phyloP scores from a whole-genome alignment of 2,329 filamentous ascomycete species.

The Sporothrix globosa region DNA sequence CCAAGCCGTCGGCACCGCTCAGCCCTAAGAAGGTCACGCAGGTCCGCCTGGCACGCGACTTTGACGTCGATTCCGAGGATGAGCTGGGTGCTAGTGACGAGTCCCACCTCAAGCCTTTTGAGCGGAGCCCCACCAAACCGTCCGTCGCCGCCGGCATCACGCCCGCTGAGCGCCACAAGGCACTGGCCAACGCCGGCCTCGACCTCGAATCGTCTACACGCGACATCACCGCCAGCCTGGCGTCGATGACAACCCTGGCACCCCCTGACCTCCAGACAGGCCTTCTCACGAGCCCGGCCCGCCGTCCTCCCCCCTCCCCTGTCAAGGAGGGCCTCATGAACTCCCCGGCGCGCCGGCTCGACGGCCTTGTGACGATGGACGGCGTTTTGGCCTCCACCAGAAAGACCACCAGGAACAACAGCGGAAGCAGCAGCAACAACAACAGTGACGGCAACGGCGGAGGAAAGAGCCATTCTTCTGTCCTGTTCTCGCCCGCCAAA shows the following conservation, averaged over 20 bases:
- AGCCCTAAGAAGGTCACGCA: slow-evolving; percentile 69
- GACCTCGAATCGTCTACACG: slow-evolving; percentile 17
- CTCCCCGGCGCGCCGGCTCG: slow-evolving; percentile 60
- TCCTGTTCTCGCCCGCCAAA: slow-evolving; percentile 58
- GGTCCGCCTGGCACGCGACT: slow-evolving; percentile 50
- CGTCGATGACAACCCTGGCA: background rate
- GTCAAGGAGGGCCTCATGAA: slow-evolving; percentile 57
- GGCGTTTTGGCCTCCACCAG: slow-evolving; percentile 30
- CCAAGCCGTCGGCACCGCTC: slow-evolving; percentile 51
- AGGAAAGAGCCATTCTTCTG: slow-evolving; percentile 35
- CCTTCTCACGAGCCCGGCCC: slow-evolving; percentile 59
- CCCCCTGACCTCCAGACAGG: slow-evolving; percentile 46
- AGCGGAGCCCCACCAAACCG: slow-evolving; percentile 60
- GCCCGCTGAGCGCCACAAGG: slow-evolving; percentile 27
- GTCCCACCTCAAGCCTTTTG: slow-evolving; percentile 56
- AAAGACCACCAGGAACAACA: slow-evolving; percentile 24
- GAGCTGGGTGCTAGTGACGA: slow-evolving; percentile 59
- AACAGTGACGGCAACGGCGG: slow-evolving; percentile 29
- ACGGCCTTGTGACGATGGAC: slow-evolving; percentile 41
- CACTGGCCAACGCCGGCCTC: slow-evolving; percentile 25
- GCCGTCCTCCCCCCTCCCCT: slow-evolving; percentile 56
- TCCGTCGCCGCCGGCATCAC: slow-evolving; percentile 44
- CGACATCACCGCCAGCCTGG: slow-evolving; percentile 39
- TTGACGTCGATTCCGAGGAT: slow-evolving; percentile 59
- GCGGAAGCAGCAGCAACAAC: background rate